These are phyloP conservation scores for Cinchona pubescens DNA, from an alignment of 257 asterid genomes.

Conservation along the genomic window DNA sequence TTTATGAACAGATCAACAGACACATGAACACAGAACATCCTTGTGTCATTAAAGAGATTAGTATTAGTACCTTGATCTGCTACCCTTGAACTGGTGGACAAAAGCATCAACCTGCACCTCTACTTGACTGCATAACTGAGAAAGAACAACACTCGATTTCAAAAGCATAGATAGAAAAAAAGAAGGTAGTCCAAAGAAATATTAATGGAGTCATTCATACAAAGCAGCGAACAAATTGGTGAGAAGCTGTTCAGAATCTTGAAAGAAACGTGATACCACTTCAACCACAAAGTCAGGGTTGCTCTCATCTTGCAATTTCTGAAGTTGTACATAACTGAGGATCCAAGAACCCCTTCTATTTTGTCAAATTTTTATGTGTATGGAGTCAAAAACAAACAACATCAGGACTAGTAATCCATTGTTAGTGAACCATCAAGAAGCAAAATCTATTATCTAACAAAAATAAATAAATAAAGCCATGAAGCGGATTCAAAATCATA, in stretches of 20 bases:
- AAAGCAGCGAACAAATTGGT: constrained; percentile 25
- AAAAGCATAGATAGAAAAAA: not conserved
- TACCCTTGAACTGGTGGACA: constrained; percentile 41
- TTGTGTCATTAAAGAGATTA: no score
- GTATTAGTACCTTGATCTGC: constrained; percentile 43
- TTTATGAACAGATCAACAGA: not conserved
- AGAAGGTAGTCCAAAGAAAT: no score
- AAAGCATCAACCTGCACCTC: constrained; percentile 40
- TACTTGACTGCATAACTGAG: constrained; percentile 30
- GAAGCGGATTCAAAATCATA: no score
- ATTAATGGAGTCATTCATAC: constrained; percentile 7
- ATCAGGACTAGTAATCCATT: no score
- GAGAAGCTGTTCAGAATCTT: constrained; percentile 32
- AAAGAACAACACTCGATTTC: not conserved
- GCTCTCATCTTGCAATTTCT: constrained; percentile 31
- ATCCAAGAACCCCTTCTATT: constrained; percentile 32
- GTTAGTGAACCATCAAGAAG: no score
- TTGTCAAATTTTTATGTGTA: no score
- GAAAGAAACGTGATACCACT: constrained; percentile 34
- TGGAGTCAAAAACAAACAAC: no score
- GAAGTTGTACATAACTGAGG: constrained; percentile 32
- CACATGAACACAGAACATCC: no score
- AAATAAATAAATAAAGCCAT: no score
- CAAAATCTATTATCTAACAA: no score
- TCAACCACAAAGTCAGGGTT: constrained; percentile 38